Conservation (phyloP, 306 rosid species). For the Herpetospermum pedunculosum region DNA sequence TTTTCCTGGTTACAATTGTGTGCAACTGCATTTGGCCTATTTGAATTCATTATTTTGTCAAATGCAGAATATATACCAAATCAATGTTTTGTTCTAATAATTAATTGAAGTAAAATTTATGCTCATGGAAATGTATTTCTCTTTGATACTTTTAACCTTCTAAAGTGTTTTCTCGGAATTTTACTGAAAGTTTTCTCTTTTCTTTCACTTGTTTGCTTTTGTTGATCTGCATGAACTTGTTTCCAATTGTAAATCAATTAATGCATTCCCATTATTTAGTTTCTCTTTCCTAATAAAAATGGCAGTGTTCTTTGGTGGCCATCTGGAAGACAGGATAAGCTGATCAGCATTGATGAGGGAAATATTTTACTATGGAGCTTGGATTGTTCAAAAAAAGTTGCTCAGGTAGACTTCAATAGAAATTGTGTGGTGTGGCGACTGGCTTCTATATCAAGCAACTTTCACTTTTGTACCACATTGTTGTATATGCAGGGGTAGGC, state of each 20-base stretch:
- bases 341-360: slow-evolving; percentile 83
- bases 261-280: background rate
- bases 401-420: slow-evolving; percentile 48
- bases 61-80: background rate
- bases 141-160: background rate
- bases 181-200: background rate
- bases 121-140: background rate
- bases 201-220: background rate
- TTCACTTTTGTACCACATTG: background rate
- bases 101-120: background rate
- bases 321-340: slow-evolving; percentile 78
- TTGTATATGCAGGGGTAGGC: background rate
- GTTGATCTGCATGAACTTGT: background rate
- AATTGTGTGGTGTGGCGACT: background rate
- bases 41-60: background rate
- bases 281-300: background rate
- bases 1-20: background rate
- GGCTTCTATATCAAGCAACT: background rate
- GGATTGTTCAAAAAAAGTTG: slow-evolving; percentile 71
- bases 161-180: background rate
- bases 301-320: slow-evolving; percentile 97
- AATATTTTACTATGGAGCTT: slow-evolving; percentile 71
- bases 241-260: background rate
- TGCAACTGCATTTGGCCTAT: background rate
- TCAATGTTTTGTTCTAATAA: background rate